Base-by-base conservation (phyloP, 1,284 basidiomycete genomes). In the Moniliophthora roreri region DNA sequence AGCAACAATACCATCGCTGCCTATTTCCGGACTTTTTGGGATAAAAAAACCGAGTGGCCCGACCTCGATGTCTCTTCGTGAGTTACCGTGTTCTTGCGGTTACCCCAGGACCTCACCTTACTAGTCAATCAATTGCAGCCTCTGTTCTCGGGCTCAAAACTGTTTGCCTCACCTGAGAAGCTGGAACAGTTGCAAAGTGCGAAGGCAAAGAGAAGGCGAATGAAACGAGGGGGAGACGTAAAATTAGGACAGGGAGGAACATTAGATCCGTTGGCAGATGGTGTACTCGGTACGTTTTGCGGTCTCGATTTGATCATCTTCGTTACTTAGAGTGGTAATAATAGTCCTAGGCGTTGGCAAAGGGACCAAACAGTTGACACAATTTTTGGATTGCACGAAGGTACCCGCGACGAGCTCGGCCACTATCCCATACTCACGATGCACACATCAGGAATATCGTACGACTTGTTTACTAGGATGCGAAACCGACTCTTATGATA, bases 221-320 rank as follows among this genome's bases (percentile, higher is more conserved):
- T 48, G 2, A 79, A 71, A 57, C 72, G 69, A 51, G 73, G 69
- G 21, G 71, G 73, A 41, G 77, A 77, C 4, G 65, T 93, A 49
- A 96, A 96, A 70, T 81, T 95, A 44, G 94, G 94, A 1, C 93
- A 95, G 70, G 93, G 93, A 42, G 95, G 95, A 15, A 99, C 97
- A 2, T 76, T 99, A 42, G 97, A 99, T 74, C 97, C 97, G 10
- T 79, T 99, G 16, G 97, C 97, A n/a, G 90, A 94, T 66, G 94
- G 94, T 44, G 93, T 96, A 18, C 75, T 93, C 57, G 89, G 90
- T 91, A 67, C 57, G 72, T 59, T 53, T 23, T 41, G 50, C 48
- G 28, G 28, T 48, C 1, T 42, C n/a, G 23, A 13, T 38, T 32
- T 55, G 60, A 37, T 54, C 45, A 39, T 21, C 46, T 46, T 51